phyloP scores from a whole-genome alignment of 73 alveolate genomes.

The Tetrahymena elliotti region DNA sequence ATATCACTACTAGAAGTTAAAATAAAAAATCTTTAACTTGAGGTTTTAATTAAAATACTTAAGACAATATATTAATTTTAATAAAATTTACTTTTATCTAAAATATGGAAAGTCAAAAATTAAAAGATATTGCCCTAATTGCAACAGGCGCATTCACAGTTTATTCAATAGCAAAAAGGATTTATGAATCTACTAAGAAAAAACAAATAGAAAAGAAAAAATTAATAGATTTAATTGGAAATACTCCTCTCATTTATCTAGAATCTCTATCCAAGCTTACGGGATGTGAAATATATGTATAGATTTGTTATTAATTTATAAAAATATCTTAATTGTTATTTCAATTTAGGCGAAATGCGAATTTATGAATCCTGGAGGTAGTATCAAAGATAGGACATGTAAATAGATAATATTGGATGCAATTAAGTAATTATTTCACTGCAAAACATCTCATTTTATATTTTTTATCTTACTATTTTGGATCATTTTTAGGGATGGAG shows the following conservation, averaged over 20 bases:
- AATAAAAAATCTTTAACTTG: no score
- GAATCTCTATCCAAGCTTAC: slow-evolving; percentile 6
- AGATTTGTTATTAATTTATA: no score
- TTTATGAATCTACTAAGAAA: neutral
- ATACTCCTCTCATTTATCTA: slow-evolving; percentile 25
- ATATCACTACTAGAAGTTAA: neutral
- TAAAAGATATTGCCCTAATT: neutral
- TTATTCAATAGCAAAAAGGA: neutral
- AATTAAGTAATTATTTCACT: neutral
- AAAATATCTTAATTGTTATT: neutral
- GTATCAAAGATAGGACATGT: slow-evolving; percentile 75
- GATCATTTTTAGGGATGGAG: neutral
- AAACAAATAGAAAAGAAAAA: slow-evolving; percentile 8
- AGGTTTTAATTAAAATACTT: neutral
- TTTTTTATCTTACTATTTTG: neutral
- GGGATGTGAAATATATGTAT: neutral
- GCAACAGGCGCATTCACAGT: neutral
- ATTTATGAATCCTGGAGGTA: slow-evolving; percentile 69
- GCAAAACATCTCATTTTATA: neutral
- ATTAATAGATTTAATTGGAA: slow-evolving; percentile 11
- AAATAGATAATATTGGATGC: neutral
- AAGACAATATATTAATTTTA: neutral
- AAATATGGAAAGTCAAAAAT: neutral
- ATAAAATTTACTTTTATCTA: neutral
- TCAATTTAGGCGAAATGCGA: slow-evolving; percentile 47